Conservation (phyloP, 2,329 filamentous ascomycete genomes). For the Aspergillus sp. region DNA sequence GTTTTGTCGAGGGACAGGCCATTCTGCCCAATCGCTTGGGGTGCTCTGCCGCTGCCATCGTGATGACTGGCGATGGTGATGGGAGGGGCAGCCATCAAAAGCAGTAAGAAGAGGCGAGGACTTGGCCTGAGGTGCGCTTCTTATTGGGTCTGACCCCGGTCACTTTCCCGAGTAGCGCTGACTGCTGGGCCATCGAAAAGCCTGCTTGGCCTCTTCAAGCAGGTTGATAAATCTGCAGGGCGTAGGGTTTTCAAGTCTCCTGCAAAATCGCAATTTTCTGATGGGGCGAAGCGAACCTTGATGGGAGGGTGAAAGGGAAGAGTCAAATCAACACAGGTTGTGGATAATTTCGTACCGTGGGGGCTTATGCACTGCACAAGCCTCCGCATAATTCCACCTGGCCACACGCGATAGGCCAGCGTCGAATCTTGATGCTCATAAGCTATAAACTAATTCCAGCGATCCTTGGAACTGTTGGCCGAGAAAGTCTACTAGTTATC, state of each 20-base stretch:
- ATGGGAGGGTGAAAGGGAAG: too few species aligned
- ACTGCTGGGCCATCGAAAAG: not conserved
- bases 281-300: not conserved
- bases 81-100: not conserved
- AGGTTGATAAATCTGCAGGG: not conserved
- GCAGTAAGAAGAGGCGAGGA: slow-evolving; percentile 15
- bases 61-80: not conserved
- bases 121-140: not conserved
- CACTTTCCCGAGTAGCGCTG: not conserved
- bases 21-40: slow-evolving; percentile 18
- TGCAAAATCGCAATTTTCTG: not conserved
- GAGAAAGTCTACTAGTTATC: not conserved
- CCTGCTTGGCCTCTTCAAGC: not conserved
- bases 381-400: not conserved
- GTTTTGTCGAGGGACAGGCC: not conserved
- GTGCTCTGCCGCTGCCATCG: not conserved
- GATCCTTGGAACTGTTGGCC: not conserved
- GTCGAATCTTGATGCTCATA: not conserved
- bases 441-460: not conserved
- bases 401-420: not conserved
- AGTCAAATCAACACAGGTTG: too few species aligned
- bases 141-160: slow-evolving; percentile 5
- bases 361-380: not conserved
- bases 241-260: not conserved
- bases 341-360: not conserved